Percentiles rank a stretch among this genome's conserved stretches.
phyloP scores from a whole-genome alignment of 768 basidiomycete genomes.

The Trametes gibbosa region DNA sequence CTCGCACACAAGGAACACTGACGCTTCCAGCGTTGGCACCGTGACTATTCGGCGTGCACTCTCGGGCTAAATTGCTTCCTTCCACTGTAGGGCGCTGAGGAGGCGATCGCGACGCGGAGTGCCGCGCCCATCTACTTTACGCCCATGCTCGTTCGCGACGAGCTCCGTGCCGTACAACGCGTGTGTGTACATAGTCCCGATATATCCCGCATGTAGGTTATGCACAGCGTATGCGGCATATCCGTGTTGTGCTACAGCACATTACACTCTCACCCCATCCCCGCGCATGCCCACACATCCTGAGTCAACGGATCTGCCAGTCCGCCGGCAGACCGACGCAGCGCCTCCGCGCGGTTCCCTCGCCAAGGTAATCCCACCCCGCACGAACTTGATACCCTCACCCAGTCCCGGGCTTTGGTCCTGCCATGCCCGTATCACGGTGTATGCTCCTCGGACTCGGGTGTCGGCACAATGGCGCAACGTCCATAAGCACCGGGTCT shows the following conservation, averaged over 20 bases:
- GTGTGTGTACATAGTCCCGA: neutral
- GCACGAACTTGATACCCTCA: neutral
- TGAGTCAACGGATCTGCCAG: neutral
- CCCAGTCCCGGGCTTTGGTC: neutral
- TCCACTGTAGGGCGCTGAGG: neutral
- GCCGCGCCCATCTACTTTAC: neutral
- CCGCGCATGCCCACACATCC: neutral
- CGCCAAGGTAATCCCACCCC: neutral
- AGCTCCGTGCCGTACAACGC: neutral
- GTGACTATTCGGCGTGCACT: neutral
- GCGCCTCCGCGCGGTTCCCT: neutral
- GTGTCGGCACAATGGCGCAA: neutral
- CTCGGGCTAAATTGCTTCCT: neutral
- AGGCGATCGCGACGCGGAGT: neutral
- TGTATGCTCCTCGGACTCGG: constrained; percentile 3
- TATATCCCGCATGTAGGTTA: neutral
- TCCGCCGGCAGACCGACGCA: neutral
- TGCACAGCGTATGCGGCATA: no score
- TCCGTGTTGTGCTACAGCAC: neutral
- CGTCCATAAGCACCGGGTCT: neutral
- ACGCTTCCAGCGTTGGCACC: constrained; percentile 8
- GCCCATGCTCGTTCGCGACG: neutral
- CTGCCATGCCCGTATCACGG: constrained; percentile 4
- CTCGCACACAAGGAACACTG: constrained; percentile 6
- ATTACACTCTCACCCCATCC: neutral